Evolutionary conservation across 2,329 filamentous ascomycete genomes (phyloP).

Genomic region (Phoma sp.): DNA sequence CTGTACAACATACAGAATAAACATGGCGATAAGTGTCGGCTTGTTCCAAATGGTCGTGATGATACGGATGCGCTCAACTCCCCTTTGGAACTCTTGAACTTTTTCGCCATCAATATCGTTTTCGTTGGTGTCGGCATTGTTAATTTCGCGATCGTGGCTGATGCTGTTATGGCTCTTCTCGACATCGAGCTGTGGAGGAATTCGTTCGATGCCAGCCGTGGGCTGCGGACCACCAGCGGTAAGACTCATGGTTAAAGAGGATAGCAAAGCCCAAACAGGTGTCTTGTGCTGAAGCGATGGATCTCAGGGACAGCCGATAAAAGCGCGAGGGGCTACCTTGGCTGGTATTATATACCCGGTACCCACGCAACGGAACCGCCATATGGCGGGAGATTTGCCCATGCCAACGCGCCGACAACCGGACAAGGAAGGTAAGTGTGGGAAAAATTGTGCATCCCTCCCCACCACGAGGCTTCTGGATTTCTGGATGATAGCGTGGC

Average conservation of each 20-base stretch:
- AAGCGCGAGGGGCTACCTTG: conserved; percentile 10
- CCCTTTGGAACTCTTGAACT: conserved; percentile 45
- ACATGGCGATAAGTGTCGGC: conserved; percentile 47
- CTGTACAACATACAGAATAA: conserved; percentile 44
- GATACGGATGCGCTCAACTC: conserved; percentile 51
- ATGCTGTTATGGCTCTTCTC: conserved; percentile 26
- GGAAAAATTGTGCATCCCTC: conserved; percentile 30
- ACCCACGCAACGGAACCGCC: conserved; percentile 15
- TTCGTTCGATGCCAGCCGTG: conserved; percentile 23
- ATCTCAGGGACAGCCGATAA: conserved; percentile 15
- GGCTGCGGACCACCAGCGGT: conserved; percentile 17
- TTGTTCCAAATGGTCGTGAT: conserved; percentile 52
- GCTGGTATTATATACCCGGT: conserved; percentile 25
- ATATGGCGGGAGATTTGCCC: conserved; percentile 7
- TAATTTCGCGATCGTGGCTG: conserved; percentile 13
- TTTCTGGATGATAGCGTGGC: conserved; percentile 21
- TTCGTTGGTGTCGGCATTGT: conserved; percentile 21
- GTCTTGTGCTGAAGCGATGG: conserved; percentile 20
- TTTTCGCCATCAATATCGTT: conserved; percentile 22
- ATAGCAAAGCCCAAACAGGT: conserved; percentile 9
- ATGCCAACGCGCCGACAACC: conserved; percentile 30
- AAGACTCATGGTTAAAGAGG: conserved; percentile 21
- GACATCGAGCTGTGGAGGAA: conserved; percentile 22
- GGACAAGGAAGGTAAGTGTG: conserved; percentile 28
- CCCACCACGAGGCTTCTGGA: conserved; percentile 33